Evolutionary conservation across 225 moss, liverwort and hornwort species (phyloP).

Genomic region (Marchantia polymorpha): DNA sequence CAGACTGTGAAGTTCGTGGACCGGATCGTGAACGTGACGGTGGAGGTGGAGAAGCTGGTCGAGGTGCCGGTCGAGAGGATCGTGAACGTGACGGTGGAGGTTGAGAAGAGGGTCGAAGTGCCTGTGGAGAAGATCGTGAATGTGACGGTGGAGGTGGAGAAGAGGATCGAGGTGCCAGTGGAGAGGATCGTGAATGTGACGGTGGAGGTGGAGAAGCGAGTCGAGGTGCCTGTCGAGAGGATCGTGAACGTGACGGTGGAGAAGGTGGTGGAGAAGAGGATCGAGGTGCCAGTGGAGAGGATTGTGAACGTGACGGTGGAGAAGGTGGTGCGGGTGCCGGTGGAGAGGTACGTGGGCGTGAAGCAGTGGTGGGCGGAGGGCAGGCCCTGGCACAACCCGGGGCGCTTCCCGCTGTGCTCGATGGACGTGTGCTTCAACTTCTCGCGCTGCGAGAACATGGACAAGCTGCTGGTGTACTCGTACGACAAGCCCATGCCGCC

Average conservation of each 20-base stretch:
- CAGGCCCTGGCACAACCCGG: conserved; percentile 64
- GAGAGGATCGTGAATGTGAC: conserved; percentile 4
- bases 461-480: conserved; percentile 55
- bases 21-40: not conserved
- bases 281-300: not conserved
- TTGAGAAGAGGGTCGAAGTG: not conserved
- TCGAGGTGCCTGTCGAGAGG: conserved; percentile 17
- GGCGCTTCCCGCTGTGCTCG: conserved; percentile 62
- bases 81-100: not conserved
- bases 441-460: conserved; percentile 60
- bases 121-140: not conserved
- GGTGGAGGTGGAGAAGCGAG: conserved; percentile 30
- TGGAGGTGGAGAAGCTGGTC: conserved; percentile 23
- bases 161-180: not conserved
- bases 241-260: conserved; percentile 16
- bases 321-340: conserved; percentile 28
- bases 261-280: not conserved
- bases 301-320: conserved; percentile 6
- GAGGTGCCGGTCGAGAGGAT: conserved; percentile 20
- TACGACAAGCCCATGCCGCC: conserved; percentile 58
- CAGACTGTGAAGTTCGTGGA: not conserved
- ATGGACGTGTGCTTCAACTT: conserved; percentile 77
- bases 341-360: conserved; percentile 20
- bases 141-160: not conserved
- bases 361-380: conserved; percentile 21